A percentile compares a stretch with the other conserved stretches of the same genome.
These are phyloP conservation scores for Apocynum venetum DNA, from an alignment of 257 asterid genomes.

Conservation along the genomic window DNA sequence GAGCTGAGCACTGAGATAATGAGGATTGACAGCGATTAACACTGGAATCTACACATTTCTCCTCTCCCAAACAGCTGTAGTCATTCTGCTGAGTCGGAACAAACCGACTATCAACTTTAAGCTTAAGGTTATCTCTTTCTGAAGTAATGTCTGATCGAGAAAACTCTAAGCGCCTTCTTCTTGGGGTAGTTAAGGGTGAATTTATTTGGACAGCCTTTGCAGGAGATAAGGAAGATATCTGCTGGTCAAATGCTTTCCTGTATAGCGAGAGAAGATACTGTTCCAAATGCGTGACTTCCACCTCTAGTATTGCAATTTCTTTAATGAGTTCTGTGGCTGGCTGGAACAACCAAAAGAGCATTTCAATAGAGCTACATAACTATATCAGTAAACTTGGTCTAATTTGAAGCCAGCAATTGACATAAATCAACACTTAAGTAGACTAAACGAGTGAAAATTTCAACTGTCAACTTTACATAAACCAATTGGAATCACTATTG, in stretches of 20 bases:
- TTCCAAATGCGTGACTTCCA: conserved; percentile 93
- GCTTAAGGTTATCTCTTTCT: conserved; percentile 27
- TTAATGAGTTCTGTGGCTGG: conserved; percentile 85
- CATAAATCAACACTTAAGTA: background rate
- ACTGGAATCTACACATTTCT: conserved; percentile 41
- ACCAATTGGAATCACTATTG: background rate
- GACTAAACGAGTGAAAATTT: background rate
- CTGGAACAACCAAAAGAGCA: conserved; percentile 38
- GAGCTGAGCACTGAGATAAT: conserved; percentile 53
- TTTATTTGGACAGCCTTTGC: conserved; percentile 35
- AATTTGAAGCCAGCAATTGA: background rate
- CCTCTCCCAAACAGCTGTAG: conserved; percentile 40
- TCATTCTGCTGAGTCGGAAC: conserved; percentile 34
- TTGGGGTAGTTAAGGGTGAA: conserved; percentile 58
- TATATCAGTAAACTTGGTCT: background rate
- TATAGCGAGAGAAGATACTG: conserved; percentile 89
- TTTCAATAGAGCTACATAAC: background rate
- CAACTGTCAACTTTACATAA: background rate
- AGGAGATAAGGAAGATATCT: conserved; percentile 49
- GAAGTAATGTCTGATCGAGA: conserved; percentile 43
- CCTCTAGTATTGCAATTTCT: conserved; percentile 85
- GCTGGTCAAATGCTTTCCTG: conserved; percentile 90
- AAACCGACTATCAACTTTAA: conserved; percentile 30
- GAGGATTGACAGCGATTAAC: conserved; percentile 87
- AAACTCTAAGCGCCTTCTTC: conserved; percentile 76